Evolutionary conservation across 768 basidiomycete species (phyloP), one percentile per base, ranked within the genome.

Genomic region (Lactarius pseudohatsudake): DNA sequence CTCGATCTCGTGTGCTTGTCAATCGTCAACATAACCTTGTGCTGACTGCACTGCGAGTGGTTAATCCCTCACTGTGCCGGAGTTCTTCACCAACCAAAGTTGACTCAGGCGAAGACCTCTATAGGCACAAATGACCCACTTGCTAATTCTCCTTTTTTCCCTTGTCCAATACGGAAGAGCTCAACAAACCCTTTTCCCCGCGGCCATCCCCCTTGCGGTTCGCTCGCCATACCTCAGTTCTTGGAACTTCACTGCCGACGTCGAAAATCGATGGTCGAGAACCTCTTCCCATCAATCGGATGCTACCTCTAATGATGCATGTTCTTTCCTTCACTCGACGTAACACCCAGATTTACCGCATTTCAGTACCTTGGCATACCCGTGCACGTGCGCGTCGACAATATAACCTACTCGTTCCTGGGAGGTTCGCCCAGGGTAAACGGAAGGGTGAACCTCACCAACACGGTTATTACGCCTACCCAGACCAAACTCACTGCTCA

Each of bases 391-490:
- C 62, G 60, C 2, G 59, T 70, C 28, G 69, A 70, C 36, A 55
- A 38, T n/a, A 1, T 41, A 13, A 68, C 68, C 15, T 73, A 73
- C 58, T 64, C 69, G 16, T 72, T 70, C 59, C 54, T 72, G 7
- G 72, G 71, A 28, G 57, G 41, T 30, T 22, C 61, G 38, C 53
- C 26, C 43, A 4, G n/a, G 15, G 43, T 41, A 64, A 66, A 64
- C 6, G 32, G 16, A 45, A 50, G 22, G 18, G 64, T 66, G 8
- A 74, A 69, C 50, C 57, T 76, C 53, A 72, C 69, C 4, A 54
- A 65, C 60, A 68, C 67, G 0, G 65, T 71, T 26, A 69, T 80
- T 62, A 79, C 80, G 0, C 75, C 80, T 1, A 79, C 80, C 0
- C 73, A 73, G 13, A 76, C 77, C 58, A 72, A 73, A 16, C 75